Evolutionary conservation across 441 rosid species (phyloP), one percentile per base, ranked within the genome.

Genomic region (Aleurites moluccanus): DNA sequence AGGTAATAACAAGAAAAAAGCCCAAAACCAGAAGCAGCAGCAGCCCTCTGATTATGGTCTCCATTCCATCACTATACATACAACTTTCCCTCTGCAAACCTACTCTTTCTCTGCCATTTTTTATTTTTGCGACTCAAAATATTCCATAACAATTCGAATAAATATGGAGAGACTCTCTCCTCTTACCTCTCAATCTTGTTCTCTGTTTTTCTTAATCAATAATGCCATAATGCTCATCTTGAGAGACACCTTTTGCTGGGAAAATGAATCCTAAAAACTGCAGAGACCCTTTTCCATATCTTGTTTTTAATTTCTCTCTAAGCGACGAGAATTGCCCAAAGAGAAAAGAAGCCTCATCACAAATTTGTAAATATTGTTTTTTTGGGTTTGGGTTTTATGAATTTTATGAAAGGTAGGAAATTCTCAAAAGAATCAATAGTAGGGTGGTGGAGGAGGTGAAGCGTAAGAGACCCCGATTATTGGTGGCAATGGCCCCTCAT

Each of bases 391-490:
- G 27, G 55, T 69, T 69, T 73, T 66, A 73, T 25, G 56, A 71
- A 13, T 42, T 42, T 57, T 75, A 75, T 56, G 76, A 69, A 78
- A 84, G 89, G 86, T 80, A 80, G 81, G 82, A 62, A 83, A 62
- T 82, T 88, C 86, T 81, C 88, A 84, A 89, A 90, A 88, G 89
- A 92, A 92, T 94, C 89, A 94, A 85, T 94, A 94, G 86, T 85
- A 91, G 74, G 97, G 97, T 53, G 98, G 98, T 15, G 97, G 98
- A 33, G 98, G 98, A 63, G 97, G 97, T 18, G 98, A 94, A 44
- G 97, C 97, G 64, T 94, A 94, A 49, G 98, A 83, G 18, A 94
- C 83, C 77, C 97, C 98, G 11, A 73, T 63, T 21, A 94, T 81
- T 35, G 98, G 97, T 23, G 98, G 98, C 84, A 94, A 83, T 76